These are phyloP conservation scores for Physcomitrium patens DNA, from an alignment of 225 moss, liverwort and hornwort species.

Conservation along the genomic window DNA sequence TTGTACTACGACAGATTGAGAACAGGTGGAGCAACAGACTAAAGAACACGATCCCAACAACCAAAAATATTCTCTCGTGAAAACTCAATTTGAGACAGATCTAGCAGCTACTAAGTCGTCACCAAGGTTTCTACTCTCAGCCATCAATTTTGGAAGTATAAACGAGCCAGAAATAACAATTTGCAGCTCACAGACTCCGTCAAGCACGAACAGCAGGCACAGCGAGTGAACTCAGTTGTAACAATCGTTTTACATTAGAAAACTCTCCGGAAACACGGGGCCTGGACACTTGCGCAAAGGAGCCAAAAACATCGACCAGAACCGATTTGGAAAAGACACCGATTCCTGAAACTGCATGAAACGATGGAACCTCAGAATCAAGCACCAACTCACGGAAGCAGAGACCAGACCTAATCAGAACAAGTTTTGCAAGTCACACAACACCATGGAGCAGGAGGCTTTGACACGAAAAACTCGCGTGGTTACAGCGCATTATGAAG, in stretches of 20 bases:
- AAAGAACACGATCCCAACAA: neutral
- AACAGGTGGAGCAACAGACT: neutral
- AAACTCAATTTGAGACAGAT: neutral
- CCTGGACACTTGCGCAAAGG: neutral
- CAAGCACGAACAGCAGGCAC: neutral
- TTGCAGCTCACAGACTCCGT: neutral
- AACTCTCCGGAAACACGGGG: neutral
- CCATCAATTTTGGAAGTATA: neutral
- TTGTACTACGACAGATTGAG: neutral
- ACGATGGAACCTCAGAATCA: neutral
- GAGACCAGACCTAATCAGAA: constrained; percentile 7
- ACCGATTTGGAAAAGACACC: neutral
- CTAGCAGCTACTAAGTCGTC: too few relatives aligned
- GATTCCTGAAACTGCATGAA: neutral
- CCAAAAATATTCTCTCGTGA: neutral
- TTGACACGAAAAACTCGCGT: neutral
- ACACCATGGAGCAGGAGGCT: neutral
- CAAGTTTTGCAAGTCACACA: neutral
- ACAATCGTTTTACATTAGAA: neutral
- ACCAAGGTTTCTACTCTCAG: constrained; percentile 1
- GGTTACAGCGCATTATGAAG: too few relatives aligned
- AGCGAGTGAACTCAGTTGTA: neutral
- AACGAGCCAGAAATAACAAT: neutral
- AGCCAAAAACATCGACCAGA: neutral
- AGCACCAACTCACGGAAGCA: constrained; percentile 22